Evolutionary conservation across 768 basidiomycete species (phyloP).

Genomic region (Mycena amicta): DNA sequence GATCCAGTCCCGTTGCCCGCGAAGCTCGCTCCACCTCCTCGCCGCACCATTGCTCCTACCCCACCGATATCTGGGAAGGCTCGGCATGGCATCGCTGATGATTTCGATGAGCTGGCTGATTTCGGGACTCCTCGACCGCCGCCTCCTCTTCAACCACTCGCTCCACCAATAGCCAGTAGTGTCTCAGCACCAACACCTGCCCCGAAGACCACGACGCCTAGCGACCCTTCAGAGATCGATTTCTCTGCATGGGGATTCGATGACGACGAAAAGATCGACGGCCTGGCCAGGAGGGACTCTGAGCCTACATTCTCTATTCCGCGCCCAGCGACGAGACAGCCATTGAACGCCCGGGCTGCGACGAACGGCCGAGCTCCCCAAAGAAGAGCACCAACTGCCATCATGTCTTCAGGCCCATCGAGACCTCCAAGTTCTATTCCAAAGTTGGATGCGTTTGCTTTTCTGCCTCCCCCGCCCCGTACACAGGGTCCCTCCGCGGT

Average conservation of each 20-base stretch:
- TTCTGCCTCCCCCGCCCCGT: constrained; percentile 24
- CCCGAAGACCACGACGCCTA: constrained; percentile 8
- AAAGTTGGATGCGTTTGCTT: constrained; percentile 21
- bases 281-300: constrained; percentile 6
- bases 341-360: constrained; percentile 5
- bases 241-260: constrained; percentile 23
- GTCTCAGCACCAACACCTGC: constrained; percentile 5
- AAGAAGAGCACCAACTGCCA: constrained; percentile 21
- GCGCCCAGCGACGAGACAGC: constrained; percentile 2
- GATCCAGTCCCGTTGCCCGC: constrained; percentile 44
- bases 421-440: constrained; percentile 18
- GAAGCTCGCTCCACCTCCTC: constrained; percentile 52
- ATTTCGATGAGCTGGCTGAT: constrained; percentile 13
- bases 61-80: neutral
- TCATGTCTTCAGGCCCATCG: constrained; percentile 20
- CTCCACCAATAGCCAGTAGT: constrained; percentile 8
- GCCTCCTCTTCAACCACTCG: neutral
- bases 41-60: constrained; percentile 30
- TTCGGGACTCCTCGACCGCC: constrained; percentile 13
- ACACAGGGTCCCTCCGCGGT: constrained; percentile 16
- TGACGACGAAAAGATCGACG: constrained; percentile 4
- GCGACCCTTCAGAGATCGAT: constrained; percentile 12
- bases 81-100: too few relatives aligned
- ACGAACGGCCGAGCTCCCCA: constrained; percentile 24
- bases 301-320: neutral